Conservation (phyloP, 148 eudicot species). For the Nyssa sinensis region DNA sequence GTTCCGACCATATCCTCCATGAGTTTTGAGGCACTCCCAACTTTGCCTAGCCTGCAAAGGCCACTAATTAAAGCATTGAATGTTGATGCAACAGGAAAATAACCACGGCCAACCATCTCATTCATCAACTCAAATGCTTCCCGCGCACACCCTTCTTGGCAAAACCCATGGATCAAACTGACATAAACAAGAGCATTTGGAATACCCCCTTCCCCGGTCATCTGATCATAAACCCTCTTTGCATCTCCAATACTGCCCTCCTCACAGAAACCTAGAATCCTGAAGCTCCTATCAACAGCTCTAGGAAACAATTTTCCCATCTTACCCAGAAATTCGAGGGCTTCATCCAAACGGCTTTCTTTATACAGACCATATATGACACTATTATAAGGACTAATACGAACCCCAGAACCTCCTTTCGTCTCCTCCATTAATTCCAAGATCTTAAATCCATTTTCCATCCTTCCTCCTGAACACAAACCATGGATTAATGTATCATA, state of each 20-base stretch:
- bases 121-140: conserved; percentile 73
- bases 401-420: conserved; percentile 43
- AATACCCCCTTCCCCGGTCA: conserved; percentile 57
- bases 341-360: conserved; percentile 45
- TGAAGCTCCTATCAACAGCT: conserved; percentile 61
- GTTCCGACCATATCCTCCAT: conserved; percentile 57
- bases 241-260: conserved; percentile 47
- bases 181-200: conserved; percentile 75
- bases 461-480: conserved; percentile 60
- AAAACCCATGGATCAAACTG: conserved; percentile 50
- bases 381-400: conserved; percentile 70
- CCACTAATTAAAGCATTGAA: conserved; percentile 48
- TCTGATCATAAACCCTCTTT: conserved; percentile 50
- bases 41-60: conserved; percentile 58
- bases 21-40: conserved; percentile 46
- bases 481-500: conserved; percentile 61
- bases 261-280: conserved; percentile 48
- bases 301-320: conserved; percentile 73
- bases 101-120: conserved; percentile 55
- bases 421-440: conserved; percentile 74
- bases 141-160: conserved; percentile 33
- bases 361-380: conserved; percentile 67
- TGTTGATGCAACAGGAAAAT: conserved; percentile 55
- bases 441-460: conserved; percentile 54
- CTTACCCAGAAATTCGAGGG: conserved; percentile 51